Base-by-base conservation (phyloP, 164 flowering plant species). In the Chloranthus sessilifolius region DNA sequence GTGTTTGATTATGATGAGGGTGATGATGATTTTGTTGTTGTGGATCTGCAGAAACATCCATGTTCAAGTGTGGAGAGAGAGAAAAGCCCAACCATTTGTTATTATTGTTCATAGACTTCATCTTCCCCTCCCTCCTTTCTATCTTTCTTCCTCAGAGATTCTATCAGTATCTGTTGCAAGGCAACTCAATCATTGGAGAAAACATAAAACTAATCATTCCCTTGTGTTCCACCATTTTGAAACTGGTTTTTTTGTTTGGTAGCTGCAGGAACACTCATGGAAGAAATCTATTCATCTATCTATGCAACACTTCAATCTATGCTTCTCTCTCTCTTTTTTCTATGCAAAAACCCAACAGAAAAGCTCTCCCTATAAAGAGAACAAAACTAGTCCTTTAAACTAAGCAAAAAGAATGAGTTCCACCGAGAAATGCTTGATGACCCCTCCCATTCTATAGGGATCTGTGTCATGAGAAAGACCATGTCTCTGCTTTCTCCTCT, bases 21-120 rank as follows among this genome's bases (percentile, higher is more conserved):
- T 67, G 65, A 49, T 56, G 69, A 26, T 72, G 68, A 27, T 63
- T 63, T 26, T 51, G 58, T 15, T 57, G 66, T 21, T 71, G 79
- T 34, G 59, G 64, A 25, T 58, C 71, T 52, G 82, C 34, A 47
- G 78, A 37, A 53, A 59, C 74, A 61, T 81, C 85, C 78, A 81
- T 77, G 59, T 70, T 79, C 76, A 81, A 66, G 61, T 80, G 77
- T 49, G 90, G 79, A 38, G 97, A 75, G 51, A 90, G 94, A 60
- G 95, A 87, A 58, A 90, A 87, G 31, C 94, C 95, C 61, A 89
- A 67, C 95, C 95, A 86, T n/a, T n/a, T n/a, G 79, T 69, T 64
- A 53, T 56, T 47, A 55, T 80, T 75, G 57, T 63, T 69, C 75
- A 76, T 61, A 49, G 81, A 59, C 76, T 85, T 84, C 90, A 79